Conservation (phyloP, 202 grass and related monocot genomes). For the Digitaria exilis region DNA sequence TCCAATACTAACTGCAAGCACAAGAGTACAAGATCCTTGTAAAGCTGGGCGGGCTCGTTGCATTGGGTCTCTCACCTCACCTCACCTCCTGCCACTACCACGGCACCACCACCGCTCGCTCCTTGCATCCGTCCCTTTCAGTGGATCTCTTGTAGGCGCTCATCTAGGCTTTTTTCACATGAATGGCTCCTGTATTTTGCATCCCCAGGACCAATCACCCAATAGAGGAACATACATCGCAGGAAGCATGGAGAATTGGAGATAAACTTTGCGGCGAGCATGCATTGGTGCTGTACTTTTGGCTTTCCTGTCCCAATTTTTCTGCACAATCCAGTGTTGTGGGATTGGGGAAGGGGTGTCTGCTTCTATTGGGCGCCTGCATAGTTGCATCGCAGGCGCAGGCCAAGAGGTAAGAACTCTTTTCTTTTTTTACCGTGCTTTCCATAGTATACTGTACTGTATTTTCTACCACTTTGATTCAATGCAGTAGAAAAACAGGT, state of each 20-base stretch:
- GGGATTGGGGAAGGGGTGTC: not conserved
- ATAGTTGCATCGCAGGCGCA: too few relatives aligned
- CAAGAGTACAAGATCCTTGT: constrained; percentile 35
- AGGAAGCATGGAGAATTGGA: not conserved
- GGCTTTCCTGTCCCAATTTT: not conserved
- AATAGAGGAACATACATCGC: constrained; percentile 1
- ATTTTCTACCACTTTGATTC: not conserved
- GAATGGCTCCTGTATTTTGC: not conserved
- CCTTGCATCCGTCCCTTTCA: constrained; percentile 25
- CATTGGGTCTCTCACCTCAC: constrained; percentile 40
- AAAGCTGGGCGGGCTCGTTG: constrained; percentile 36
- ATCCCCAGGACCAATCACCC: not conserved
- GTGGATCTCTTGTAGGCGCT: constrained; percentile 4
- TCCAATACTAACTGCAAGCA: constrained; percentile 44
- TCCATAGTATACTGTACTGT: too few relatives aligned
- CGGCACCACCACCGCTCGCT: not conserved
- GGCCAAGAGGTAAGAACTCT: too few relatives aligned
- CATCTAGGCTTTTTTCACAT: constrained; percentile 28
- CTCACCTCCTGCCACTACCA: constrained; percentile 17
- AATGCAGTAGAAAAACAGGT: constrained; percentile 7
- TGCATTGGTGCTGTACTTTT: constrained; percentile 14
- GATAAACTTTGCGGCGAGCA: not conserved
- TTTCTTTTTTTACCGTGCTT: not conserved
- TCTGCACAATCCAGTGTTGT: not conserved
- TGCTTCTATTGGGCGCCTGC: not conserved